Evolutionary conservation across 345 rosid genomes (phyloP).

Genomic region (Balakata baccata): DNA sequence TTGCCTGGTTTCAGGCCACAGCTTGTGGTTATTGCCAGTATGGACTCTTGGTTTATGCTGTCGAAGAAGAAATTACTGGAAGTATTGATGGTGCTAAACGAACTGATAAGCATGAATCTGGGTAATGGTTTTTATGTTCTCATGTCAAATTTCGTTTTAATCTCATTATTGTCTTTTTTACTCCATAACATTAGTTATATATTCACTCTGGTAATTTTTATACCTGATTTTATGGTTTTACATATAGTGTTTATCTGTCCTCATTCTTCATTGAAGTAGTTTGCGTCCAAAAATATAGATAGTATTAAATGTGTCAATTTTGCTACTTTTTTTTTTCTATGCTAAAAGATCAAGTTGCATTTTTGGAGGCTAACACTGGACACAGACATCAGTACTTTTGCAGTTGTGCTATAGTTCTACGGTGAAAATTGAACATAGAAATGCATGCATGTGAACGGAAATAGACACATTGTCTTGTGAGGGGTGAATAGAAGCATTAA

Average conservation of each 20-base stretch:
- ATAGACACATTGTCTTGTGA: neutral
- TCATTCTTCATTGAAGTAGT: neutral
- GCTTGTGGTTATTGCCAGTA: constrained; percentile 80
- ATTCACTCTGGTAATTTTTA: neutral
- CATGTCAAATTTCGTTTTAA: neutral
- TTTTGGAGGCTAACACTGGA: neutral
- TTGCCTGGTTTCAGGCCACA: constrained; percentile 92
- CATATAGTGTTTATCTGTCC: neutral
- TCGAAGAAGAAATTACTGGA: constrained; percentile 47
- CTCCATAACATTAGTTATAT: neutral
- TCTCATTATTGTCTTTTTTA: neutral
- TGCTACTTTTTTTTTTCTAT: neutral
- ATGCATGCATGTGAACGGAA: neutral
- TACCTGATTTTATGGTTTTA: neutral
- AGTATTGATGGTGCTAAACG: constrained; percentile 34
- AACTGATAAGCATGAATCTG: constrained; percentile 36
- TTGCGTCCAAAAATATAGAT: neutral
- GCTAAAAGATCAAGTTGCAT: neutral
- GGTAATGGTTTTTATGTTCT: constrained; percentile 43
- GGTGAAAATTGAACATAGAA: neutral
- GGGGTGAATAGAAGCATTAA: neutral
- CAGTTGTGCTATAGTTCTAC: neutral
- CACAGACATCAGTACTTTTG: neutral
- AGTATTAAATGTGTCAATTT: neutral
- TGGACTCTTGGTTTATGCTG: constrained; percentile 69